phyloP scores from a whole-genome alignment of 345 rosid species.

The Gossypium sturtianum region DNA sequence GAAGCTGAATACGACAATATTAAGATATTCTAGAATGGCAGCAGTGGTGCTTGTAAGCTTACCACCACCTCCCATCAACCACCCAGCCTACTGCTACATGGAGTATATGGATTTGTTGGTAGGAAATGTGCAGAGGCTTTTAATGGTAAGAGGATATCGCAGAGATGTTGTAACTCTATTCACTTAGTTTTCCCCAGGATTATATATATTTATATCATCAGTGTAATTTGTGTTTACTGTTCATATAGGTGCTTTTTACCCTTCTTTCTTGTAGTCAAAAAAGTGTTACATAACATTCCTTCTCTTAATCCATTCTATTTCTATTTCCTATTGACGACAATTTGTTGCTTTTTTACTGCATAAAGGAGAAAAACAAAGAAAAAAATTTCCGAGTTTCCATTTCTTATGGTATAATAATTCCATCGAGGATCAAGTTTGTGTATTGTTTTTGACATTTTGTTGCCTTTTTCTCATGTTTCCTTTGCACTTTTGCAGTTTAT shows the following conservation, averaged over 20 bases:
- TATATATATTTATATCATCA: background rate
- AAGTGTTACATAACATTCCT: background rate
- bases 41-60: conserved; percentile 74
- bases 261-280: background rate
- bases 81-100: conserved; percentile 95
- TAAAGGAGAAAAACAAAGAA: background rate
- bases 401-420: too few relatives aligned
- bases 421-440: too few relatives aligned
- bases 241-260: background rate
- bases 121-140: conserved; percentile 83
- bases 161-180: conserved; percentile 95
- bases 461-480: too few relatives aligned
- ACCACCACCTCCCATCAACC: conserved; percentile 66
- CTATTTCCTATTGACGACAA: background rate
- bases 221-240: conserved; percentile 2
- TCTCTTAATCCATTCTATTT: background rate
- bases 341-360: background rate
- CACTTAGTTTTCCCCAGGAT: conserved; percentile 41
- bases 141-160: conserved; percentile 96
- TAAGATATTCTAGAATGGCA: conserved; percentile 67
- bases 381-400: too few relatives aligned
- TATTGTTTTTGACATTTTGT: too few relatives aligned
- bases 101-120: conserved; percentile 97
- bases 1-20: conserved; percentile 60
- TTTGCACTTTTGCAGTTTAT: too few relatives aligned